Conservation (phyloP, 2,329 filamentous ascomycete species). For the Ilyonectria destructans region DNA sequence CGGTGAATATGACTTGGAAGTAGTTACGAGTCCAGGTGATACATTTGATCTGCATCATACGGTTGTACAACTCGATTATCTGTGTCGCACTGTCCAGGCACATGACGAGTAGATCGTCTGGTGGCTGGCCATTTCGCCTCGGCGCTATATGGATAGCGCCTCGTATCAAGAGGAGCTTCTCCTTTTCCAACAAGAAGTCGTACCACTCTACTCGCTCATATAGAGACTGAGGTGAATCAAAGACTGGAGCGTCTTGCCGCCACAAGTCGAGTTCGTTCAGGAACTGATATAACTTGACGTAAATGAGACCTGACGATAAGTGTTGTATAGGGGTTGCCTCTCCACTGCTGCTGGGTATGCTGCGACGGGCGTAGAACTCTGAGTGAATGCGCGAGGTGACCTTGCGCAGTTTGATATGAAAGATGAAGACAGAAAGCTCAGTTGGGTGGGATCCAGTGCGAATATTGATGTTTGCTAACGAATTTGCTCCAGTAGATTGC, state of each 20-base stretch:
- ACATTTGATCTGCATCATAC: constrained; percentile 52
- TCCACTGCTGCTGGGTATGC: neutral
- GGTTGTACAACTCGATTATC: constrained; percentile 58
- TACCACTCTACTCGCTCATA: constrained; percentile 64
- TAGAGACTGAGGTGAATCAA: constrained; percentile 54
- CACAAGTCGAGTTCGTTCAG: constrained; percentile 56
- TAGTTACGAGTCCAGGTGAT: constrained; percentile 65
- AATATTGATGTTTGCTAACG: neutral
- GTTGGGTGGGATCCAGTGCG: constrained; percentile 18
- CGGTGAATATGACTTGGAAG: constrained; percentile 64
- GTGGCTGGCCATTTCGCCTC: constrained; percentile 52
- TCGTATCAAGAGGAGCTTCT: constrained; percentile 58
- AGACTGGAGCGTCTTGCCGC: constrained; percentile 54
- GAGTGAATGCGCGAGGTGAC: constrained; percentile 59
- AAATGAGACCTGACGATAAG: constrained; percentile 40
- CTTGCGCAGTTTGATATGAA: constrained; percentile 54
- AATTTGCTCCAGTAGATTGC: neutral
- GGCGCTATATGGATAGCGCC: constrained; percentile 59
- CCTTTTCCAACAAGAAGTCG: constrained; percentile 59
- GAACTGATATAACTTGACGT: constrained; percentile 49
- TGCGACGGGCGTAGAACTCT: constrained; percentile 42
- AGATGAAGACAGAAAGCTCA: constrained; percentile 54
- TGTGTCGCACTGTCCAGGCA: constrained; percentile 56
- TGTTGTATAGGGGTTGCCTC: neutral
- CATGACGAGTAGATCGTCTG: constrained; percentile 51